Conservation (phyloP, 768 basidiomycete species). For the Chalciporus chontae region DNA sequence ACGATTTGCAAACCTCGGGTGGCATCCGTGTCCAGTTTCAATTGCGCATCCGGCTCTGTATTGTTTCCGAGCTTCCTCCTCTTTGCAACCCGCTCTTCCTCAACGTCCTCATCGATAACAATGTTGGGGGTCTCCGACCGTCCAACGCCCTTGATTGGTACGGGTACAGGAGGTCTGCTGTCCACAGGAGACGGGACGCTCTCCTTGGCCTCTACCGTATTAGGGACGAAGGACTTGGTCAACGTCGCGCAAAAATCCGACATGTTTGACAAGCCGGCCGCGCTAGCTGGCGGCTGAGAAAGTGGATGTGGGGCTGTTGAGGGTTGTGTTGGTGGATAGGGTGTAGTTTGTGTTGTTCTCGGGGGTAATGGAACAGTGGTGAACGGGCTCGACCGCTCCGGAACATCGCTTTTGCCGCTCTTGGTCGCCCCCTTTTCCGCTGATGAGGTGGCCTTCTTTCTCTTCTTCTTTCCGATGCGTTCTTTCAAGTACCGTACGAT, state of each 20-base stretch:
- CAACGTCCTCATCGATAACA: constrained; percentile 56
- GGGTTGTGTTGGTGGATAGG: not conserved
- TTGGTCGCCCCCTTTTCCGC: constrained; percentile 41
- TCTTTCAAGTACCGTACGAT: constrained; percentile 86
- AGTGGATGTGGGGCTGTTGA: not conserved
- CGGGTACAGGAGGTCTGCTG: constrained; percentile 29
- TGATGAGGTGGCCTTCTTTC: constrained; percentile 35
- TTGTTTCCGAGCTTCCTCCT: constrained; percentile 39
- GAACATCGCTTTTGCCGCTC: constrained; percentile 34
- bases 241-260: constrained; percentile 13
- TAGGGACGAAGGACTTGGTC: not conserved
- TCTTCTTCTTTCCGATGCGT: constrained; percentile 42
- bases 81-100: constrained; percentile 52
- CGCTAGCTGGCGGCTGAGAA: not conserved
- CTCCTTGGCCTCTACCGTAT: constrained; percentile 15
- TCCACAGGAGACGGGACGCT: constrained; percentile 14
- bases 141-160: constrained; percentile 24
- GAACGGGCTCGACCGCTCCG: constrained; percentile 35
- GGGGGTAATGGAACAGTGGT: constrained; percentile 42
- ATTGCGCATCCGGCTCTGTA: not conserved
- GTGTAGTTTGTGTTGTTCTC: constrained; percentile 15
- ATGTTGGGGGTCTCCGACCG: constrained; percentile 50
- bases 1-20: constrained; percentile 8
- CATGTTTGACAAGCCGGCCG: not conserved
- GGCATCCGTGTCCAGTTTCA: constrained; percentile 1